These are phyloP conservation scores for Candida dajiaensis DNA, from an alignment of 805 yeast genomes.

Conservation along the genomic window DNA sequence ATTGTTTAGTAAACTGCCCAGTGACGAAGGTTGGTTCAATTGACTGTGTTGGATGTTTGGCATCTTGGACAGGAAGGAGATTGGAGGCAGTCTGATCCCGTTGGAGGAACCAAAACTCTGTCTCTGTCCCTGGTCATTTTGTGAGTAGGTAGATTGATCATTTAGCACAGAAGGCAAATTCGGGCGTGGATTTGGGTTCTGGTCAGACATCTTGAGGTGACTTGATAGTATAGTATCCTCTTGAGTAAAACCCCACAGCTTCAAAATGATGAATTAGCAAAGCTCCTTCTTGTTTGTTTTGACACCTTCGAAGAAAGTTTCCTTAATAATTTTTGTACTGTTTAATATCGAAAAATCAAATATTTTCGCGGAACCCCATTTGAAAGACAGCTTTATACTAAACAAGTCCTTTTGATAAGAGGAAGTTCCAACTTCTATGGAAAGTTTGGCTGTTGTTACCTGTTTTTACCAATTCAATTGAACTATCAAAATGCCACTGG, in stretches of 20 bases:
- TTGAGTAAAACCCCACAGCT: not conserved
- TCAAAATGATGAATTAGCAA: not conserved
- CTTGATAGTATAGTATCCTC: not conserved
- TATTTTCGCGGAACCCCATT: not conserved
- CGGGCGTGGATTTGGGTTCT: conserved; percentile 11
- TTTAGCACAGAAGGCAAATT: conserved; percentile 12
- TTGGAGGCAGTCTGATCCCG: conserved; percentile 33
- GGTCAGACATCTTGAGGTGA: conserved; percentile 1
- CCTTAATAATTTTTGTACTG: not conserved
- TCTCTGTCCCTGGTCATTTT: not conserved
- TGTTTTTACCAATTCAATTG: too few species aligned
- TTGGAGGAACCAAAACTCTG: conserved; percentile 4
- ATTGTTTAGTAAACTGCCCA: conserved; percentile 9
- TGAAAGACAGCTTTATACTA: not conserved
- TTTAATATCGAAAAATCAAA: not conserved
- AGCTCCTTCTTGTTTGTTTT: not conserved
- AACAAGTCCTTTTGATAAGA: not conserved
- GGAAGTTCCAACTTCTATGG: too few species aligned
- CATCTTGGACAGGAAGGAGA: conserved; percentile 27
- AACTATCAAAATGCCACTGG: not conserved
- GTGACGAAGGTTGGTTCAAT: conserved; percentile 3
- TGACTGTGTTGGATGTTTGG: conserved; percentile 7
- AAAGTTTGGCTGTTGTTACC: too few species aligned
- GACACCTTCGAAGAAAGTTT: not conserved
- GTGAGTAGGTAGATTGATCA: not conserved